These are phyloP conservation scores for Tuber microsphaerosporum DNA, from an alignment of 495 filamentous ascomycete genomes.

Conservation along the genomic window DNA sequence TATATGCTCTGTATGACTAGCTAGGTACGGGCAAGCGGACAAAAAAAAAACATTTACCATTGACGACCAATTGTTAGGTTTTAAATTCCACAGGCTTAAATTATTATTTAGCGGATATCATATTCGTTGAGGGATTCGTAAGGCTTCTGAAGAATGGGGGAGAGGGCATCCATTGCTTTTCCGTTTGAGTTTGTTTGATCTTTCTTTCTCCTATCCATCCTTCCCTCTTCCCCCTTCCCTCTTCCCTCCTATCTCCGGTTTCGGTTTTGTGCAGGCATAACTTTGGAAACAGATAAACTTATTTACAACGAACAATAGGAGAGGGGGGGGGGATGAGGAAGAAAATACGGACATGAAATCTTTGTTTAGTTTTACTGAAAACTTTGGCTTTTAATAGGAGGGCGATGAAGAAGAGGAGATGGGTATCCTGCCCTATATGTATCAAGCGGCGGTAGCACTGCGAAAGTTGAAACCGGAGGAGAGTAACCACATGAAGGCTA, in stretches of 20 bases:
- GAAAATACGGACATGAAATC: background rate
- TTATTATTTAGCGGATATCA: background rate
- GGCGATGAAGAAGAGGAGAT: background rate
- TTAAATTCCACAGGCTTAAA: background rate
- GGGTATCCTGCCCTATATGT: background rate
- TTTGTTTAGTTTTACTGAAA: background rate
- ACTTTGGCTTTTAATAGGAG: background rate
- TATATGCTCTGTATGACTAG: background rate
- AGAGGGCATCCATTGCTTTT: background rate
- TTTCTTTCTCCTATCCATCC: background rate
- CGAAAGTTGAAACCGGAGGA: slow-evolving; percentile 43
- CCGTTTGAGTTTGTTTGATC: background rate
- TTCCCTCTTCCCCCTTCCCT: too few relatives aligned
- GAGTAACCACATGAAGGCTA: slow-evolving; percentile 93
- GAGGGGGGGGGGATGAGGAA: background rate
- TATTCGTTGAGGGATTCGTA: background rate
- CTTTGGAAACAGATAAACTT: background rate
- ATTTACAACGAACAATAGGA: background rate
- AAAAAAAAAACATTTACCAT: background rate
- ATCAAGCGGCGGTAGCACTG: background rate
- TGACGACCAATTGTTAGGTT: background rate
- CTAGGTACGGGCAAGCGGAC: background rate
- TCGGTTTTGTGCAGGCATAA: background rate
- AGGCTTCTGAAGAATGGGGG: background rate
- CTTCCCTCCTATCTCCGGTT: background rate